These are phyloP conservation scores for Haematococcus lacustris DNA, from an alignment of 139 green algal species.

Conservation along the genomic window DNA sequence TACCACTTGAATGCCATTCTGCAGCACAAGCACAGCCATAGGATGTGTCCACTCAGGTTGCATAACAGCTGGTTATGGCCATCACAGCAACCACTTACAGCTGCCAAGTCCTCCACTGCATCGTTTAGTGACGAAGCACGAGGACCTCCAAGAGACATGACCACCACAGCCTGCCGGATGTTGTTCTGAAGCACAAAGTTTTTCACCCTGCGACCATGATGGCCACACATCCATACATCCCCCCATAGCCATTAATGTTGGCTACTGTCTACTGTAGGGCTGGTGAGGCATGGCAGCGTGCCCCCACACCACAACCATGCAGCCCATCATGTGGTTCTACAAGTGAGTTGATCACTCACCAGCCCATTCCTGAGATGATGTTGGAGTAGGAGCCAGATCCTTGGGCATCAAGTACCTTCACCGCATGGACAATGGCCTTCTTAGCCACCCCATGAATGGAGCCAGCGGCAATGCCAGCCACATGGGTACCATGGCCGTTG, in stretches of 20 bases:
- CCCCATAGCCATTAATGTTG: background rate
- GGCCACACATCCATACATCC: background rate
- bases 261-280: background rate
- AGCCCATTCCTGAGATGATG: constrained; percentile 47
- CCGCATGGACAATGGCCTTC: constrained; percentile 48
- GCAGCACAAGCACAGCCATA: too few relatives aligned
- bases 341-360: constrained; percentile 21
- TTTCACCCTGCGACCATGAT: constrained; percentile 37
- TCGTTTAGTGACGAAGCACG: constrained; percentile 42
- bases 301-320: background rate
- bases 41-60: too few relatives aligned
- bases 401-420: constrained; percentile 31
- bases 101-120: constrained; percentile 31
- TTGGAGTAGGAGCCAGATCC: constrained; percentile 39
- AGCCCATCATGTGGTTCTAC: background rate
- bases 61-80: background rate
- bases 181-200: constrained; percentile 29
- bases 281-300: background rate
- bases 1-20: too few relatives aligned
- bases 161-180: constrained; percentile 39
- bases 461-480: constrained; percentile 46
- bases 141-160: constrained; percentile 51
- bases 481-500: constrained; percentile 66
- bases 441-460: constrained; percentile 56
- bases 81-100: constrained; percentile 12